Base-by-base conservation (phyloP, 805 yeast genomes). In the Wickerhamiella spandovensis region DNA sequence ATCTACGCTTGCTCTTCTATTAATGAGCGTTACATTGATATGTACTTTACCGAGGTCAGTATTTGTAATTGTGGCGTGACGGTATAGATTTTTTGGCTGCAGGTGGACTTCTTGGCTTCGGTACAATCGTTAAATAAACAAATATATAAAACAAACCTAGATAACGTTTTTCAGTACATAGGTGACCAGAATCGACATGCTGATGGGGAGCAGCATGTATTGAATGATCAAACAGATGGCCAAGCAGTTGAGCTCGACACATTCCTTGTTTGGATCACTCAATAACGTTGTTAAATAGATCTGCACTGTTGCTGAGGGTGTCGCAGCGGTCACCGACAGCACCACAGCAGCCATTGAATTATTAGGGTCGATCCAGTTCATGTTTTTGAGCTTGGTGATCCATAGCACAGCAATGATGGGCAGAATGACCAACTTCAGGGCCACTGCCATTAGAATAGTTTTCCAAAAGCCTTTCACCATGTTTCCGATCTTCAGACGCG, bases 281-380 rank as follows among this genome's bases (percentile, higher is more conserved):
- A 89, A 80, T 61, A 86, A 80, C 2, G 95, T 90, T 1, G 97
- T 89, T 56, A 89, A 74, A 65, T 88, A 90, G 15, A 90, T 81
- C 60, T 87, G 81, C 0, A 92, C 74, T 0, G 97, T 90, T 0
- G 96, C 94, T 48, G 85, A 81, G 0, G 97, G 97, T 52, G 86
- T 75, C 0, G 90, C 82, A 63, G 80, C 84, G 12, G 81, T 78
- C 28, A 89, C 70, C 30, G 83, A 81, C 60, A 83, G 72, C 5
- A 89, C 81, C 59, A 90, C 82, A 43, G 82, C 74, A 10, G 86
- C 73, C 54, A 87, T 74, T 6, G 67, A 63, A 56, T 82, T 81
- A 30, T 67, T 68, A 38, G 69, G 61, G 8, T 71, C 79, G 50
- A 82, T 73, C 83, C 92, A 80, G 1, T 84, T 82, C 24, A 79